Evolutionary conservation across 768 basidiomycete species (phyloP).

Genomic region (Rhizopogon salebrosus): DNA sequence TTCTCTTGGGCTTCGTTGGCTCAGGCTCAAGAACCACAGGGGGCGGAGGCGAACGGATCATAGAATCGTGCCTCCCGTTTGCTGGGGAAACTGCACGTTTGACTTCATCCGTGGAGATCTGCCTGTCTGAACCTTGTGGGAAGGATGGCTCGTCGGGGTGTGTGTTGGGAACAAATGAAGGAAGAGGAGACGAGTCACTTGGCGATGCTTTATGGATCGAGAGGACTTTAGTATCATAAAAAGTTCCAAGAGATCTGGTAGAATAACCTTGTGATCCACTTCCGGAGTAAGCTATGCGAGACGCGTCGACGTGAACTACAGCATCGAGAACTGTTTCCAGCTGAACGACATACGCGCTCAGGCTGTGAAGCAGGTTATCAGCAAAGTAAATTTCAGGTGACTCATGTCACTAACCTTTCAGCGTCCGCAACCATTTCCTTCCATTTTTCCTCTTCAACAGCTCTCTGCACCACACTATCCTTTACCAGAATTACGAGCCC

Average conservation of each 20-base stretch:
- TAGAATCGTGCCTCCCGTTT: slow-evolving; percentile 8
- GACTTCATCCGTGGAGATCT: not conserved
- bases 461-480: slow-evolving; percentile 37
- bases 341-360: slow-evolving; percentile 38
- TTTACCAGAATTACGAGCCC: slow-evolving; percentile 52
- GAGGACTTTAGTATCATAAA: not conserved
- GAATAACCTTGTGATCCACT: slow-evolving; percentile 15
- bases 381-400: not conserved
- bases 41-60: slow-evolving; percentile 15
- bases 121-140: slow-evolving; percentile 10
- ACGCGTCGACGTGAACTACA: slow-evolving; percentile 32
- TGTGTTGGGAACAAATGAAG: slow-evolving; percentile 49
- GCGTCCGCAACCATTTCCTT: slow-evolving; percentile 45
- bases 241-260: not conserved
- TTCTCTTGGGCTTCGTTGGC: slow-evolving; percentile 23
- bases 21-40: slow-evolving; percentile 15
- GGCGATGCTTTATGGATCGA: not conserved
- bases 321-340: slow-evolving; percentile 49
- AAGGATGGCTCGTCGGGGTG: slow-evolving; percentile 46
- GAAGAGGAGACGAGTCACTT: slow-evolving; percentile 32
- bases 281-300: slow-evolving; percentile 21
- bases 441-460: slow-evolving; percentile 54
- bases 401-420: slow-evolving; percentile 34
- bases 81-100: slow-evolving; percentile 8
- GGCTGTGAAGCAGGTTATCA: slow-evolving; percentile 22